Conservation (phyloP, 352 stramenopile species). For the Pythium phragmitis region DNA sequence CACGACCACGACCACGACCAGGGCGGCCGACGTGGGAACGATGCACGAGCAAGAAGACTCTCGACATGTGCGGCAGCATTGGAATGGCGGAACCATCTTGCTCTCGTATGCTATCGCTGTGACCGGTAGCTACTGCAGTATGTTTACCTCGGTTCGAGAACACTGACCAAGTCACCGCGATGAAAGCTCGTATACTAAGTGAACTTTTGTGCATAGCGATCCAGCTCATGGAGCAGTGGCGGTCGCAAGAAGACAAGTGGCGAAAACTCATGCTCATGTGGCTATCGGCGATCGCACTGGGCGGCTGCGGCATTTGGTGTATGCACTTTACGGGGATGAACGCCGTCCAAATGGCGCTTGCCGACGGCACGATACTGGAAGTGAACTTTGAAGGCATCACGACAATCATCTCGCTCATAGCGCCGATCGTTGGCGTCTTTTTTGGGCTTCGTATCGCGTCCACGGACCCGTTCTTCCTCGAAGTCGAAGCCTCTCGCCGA, state of each 20-base stretch:
- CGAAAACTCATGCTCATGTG: constrained; percentile 45
- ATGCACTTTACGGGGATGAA: constrained; percentile 81
- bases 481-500: constrained; percentile 52
- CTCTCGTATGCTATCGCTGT: constrained; percentile 55
- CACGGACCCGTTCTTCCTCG: constrained; percentile 63
- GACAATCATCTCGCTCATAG: constrained; percentile 60
- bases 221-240: constrained; percentile 74
- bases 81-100: constrained; percentile 40
- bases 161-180: not conserved
- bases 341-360: constrained; percentile 42
- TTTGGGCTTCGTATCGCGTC: constrained; percentile 59
- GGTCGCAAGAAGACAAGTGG: constrained; percentile 32
- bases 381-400: constrained; percentile 55
- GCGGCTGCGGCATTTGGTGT: constrained; percentile 70
- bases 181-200: not conserved
- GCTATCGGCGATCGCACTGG: constrained; percentile 44
- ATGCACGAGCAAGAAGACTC: constrained; percentile 2
- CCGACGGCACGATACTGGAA: constrained; percentile 40
- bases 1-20: not conserved
- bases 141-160: not conserved
- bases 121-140: constrained; percentile 62
- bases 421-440: constrained; percentile 53
- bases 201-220: constrained; percentile 34
- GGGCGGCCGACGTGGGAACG: not conserved
- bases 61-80: constrained; percentile 39